These are phyloP conservation scores for Botrytis porri DNA, from an alignment of 2,329 filamentous ascomycete species.

Conservation along the genomic window DNA sequence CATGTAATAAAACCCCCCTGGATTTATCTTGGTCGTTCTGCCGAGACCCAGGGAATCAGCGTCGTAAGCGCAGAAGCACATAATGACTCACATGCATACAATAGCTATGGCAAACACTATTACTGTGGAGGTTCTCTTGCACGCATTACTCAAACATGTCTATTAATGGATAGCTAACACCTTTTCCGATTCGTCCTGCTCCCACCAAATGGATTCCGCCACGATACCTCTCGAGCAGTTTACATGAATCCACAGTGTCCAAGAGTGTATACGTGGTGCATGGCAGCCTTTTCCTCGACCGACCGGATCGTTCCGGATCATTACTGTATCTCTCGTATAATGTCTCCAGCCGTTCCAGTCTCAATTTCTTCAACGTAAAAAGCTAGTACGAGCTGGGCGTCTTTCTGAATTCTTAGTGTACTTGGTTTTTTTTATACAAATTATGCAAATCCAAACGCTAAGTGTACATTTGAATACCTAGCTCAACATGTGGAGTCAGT, in stretches of 20 bases:
- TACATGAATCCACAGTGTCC: too few species aligned
- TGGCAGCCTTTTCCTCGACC: too few species aligned
- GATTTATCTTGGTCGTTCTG: not conserved
- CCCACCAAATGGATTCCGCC: not conserved
- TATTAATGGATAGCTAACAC: not conserved
- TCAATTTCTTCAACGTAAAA: not conserved
- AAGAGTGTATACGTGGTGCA: not conserved
- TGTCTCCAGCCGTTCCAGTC: not conserved
- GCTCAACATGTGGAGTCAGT: not conserved
- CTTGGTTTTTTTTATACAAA: not conserved
- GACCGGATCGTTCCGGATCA: not conserved
- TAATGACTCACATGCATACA: not conserved
- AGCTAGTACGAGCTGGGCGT: too few species aligned
- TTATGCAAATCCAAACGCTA: not conserved
- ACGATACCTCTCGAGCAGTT: not conserved
- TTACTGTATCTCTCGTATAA: not conserved
- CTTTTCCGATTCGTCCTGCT: not conserved
- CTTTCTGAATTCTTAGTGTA: not conserved
- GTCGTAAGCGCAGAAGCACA: not conserved
- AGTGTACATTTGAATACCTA: not conserved
- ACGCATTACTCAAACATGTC: not conserved
- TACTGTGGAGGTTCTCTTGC: not conserved
- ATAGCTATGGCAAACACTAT: not conserved
- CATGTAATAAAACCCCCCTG: not conserved
- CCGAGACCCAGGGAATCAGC: not conserved